Base-by-base conservation (phyloP, 768 basidiomycete species). In the Tulasnella sp. region DNA sequence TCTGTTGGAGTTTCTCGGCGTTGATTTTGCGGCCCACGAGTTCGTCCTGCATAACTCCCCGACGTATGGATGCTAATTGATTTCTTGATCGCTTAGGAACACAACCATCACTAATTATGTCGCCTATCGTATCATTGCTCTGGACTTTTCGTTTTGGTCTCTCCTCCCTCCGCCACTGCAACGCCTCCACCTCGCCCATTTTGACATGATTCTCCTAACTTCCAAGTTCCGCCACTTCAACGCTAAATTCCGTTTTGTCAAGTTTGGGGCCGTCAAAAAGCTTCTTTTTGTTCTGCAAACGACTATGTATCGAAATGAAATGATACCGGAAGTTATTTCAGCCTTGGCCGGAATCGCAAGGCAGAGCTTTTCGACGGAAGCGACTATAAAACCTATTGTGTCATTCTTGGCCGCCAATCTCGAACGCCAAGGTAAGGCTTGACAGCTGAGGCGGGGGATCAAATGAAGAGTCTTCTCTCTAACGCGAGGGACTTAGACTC, bases 61-160 rank as follows among this genome's bases (percentile, higher is more conserved):
- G 32, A 40, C 26, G 72, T 6, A 51, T 29, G 18, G 16, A 69
- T 48, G 71, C 48, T 26, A 78, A 23, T 79, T 23, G 80, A 73
- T 74, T 39, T n/a, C 61, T 15, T 16, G 5, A 26, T 67, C 32
- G 32, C 3, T 15, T 79, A 96, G 94, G 40, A 87, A 89, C 77
- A 96, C 96, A 0, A 94, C 93, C 0, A 87, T 98, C 40, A 89
- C 91, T 73, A 97, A 97, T 81, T 86, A 90, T 5, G 86, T 92
- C 0, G 96, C 93, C 6, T 97, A 98, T 83, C 88, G 88, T 67
- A 88, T 91, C 5, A 88, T 98, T 71, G 94, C 93, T 0, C 89
- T 98, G 0, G 95, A 97, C 81, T 94, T 98, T 80, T 91, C 94
- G 74, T 89, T 98, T 15, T 98, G 96, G 96, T 90, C 93, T 0